phyloP scores from a whole-genome alignment of 2,329 filamentous ascomycete species.

The Tolypocladium inflatum region DNA sequence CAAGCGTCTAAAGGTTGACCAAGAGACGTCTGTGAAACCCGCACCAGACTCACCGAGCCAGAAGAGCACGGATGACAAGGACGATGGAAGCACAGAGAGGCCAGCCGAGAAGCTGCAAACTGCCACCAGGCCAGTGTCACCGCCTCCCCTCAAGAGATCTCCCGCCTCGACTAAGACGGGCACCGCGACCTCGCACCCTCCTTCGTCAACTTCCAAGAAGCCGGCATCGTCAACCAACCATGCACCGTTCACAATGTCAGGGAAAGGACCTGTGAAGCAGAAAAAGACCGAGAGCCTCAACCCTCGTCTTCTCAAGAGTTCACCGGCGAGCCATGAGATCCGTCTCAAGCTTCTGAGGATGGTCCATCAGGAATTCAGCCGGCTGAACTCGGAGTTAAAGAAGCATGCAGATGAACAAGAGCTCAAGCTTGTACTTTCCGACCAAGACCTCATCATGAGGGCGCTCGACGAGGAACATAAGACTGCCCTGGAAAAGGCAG shows the following conservation, averaged over 20 bases:
- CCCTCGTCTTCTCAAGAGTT: conserved; percentile 51
- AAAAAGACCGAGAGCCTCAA: conserved; percentile 48
- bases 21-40: not conserved
- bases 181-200: not conserved
- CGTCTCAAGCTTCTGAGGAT: conserved; percentile 50
- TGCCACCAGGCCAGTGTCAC: conserved; percentile 20
- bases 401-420: conserved; percentile 40
- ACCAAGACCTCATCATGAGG: conserved; percentile 58
- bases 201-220: conserved; percentile 6
- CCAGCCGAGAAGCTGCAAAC: conserved; percentile 5
- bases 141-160: conserved; percentile 16
- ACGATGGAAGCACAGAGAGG: not conserved
- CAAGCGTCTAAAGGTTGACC: conserved; percentile 19
- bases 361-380: conserved; percentile 55
- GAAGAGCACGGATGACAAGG: not conserved
- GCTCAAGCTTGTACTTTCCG: conserved; percentile 44
- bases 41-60: not conserved
- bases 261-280: conserved; percentile 5
- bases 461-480: conserved; percentile 73
- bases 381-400: conserved; percentile 55
- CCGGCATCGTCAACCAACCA: not conserved
- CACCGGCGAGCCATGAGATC: conserved; percentile 47
- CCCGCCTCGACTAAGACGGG: not conserved
- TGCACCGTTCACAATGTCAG: not conserved
- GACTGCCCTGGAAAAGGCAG: conserved; percentile 53